Evolutionary conservation across 257 asterid species (phyloP).

Genomic region (Misopates orontium): DNA sequence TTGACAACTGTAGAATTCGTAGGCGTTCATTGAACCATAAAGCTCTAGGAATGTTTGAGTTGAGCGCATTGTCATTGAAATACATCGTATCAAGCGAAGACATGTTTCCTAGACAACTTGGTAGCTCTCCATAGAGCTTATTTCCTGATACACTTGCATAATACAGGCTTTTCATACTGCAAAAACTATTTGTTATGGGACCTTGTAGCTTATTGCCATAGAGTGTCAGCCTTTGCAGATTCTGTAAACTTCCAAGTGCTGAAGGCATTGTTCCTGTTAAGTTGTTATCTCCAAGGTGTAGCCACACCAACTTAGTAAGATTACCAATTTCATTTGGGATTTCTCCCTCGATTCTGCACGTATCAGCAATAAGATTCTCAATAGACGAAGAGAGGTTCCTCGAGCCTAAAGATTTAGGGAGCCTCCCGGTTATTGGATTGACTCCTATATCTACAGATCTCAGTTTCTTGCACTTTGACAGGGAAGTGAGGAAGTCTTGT

Average conservation of each 20-base stretch:
- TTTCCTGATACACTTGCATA: not conserved
- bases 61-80: conserved; percentile 3
- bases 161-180: conserved; percentile 19
- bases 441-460: not conserved
- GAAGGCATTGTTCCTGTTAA: conserved; percentile 17
- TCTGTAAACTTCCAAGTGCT: conserved; percentile 3
- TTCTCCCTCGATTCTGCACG: not conserved
- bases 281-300: conserved; percentile 4
- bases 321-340: conserved; percentile 28
- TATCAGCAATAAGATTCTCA: not conserved
- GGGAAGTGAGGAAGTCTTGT: conserved; percentile 16
- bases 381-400: conserved; percentile 23
- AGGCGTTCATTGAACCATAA: conserved; percentile 16
- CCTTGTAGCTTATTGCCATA: conserved; percentile 13
- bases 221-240: not conserved
- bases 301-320: conserved; percentile 11
- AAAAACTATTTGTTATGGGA: not conserved
- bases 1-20: not conserved
- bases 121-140: conserved; percentile 14
- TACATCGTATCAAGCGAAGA: conserved; percentile 8
- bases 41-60: conserved; percentile 7
- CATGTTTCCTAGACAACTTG: conserved; percentile 17
- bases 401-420: conserved; percentile 22
- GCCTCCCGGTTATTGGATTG: conserved; percentile 15
- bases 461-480: conserved; percentile 13